phyloP scores from a whole-genome alignment of 2,329 filamentous ascomycete genomes.

The Clonostachys byssicola region DNA sequence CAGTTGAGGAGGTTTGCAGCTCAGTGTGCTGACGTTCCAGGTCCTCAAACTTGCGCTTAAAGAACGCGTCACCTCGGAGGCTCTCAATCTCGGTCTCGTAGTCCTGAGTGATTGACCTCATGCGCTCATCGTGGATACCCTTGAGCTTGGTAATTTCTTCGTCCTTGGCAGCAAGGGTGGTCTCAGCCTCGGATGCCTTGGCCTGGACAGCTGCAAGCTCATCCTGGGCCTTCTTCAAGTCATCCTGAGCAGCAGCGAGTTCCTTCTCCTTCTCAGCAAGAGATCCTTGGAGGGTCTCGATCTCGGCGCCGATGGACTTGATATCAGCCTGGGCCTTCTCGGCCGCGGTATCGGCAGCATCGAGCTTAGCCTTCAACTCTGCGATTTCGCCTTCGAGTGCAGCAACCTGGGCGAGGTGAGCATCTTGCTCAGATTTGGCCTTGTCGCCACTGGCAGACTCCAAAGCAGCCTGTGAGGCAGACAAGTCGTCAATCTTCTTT shows the following conservation, averaged over 20 bases:
- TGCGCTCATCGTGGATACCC: conserved; percentile 51
- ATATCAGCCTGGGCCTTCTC: conserved; percentile 36
- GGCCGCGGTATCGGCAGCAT: conserved; percentile 40
- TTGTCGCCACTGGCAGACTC: conserved; percentile 39
- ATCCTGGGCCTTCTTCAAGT: conserved; percentile 34
- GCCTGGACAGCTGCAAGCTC: conserved; percentile 42
- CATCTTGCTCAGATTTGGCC: conserved; percentile 37
- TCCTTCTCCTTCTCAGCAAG: conserved; percentile 39
- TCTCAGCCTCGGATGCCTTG: conserved; percentile 41
- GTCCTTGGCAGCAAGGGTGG: conserved; percentile 42
- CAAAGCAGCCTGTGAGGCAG: conserved; percentile 37
- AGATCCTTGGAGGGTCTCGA: conserved; percentile 30
- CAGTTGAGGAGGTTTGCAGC: conserved; percentile 28
- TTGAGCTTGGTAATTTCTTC: conserved; percentile 45
- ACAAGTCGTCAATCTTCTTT: conserved; percentile 49
- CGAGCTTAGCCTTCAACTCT: conserved; percentile 42
- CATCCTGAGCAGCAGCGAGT: conserved; percentile 36
- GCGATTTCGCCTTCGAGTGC: conserved; percentile 47
- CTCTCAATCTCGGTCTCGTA: conserved; percentile 63
- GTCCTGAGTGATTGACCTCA: conserved; percentile 54
- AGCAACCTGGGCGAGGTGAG: conserved; percentile 38
- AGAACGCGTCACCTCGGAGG: conserved; percentile 57
- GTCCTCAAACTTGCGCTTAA: conserved; percentile 60
- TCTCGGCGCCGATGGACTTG: conserved; percentile 32
- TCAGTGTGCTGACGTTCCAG: conserved; percentile 54